Evolutionary conservation across 1,284 basidiomycete species (phyloP).

Genomic region (Erythrobasidium hasegawianum): DNA sequence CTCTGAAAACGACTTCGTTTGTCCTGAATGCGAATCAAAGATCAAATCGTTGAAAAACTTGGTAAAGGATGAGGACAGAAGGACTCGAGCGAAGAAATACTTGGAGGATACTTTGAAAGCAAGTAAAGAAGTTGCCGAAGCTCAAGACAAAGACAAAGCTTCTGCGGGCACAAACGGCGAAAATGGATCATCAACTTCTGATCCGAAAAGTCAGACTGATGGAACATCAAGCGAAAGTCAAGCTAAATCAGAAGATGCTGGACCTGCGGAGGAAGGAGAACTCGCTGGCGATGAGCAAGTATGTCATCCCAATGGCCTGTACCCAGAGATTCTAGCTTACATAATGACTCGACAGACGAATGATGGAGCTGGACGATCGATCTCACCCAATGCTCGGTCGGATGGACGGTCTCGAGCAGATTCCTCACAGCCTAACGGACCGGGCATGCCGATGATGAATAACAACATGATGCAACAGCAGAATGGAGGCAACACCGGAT

Average conservation of each 20-base stretch:
- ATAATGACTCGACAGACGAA: background rate
- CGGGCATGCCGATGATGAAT: conserved; percentile 56
- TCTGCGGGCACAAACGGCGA: background rate
- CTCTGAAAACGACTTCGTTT: conserved; percentile 86
- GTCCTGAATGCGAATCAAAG: conserved; percentile 80
- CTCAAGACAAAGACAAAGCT: conserved; percentile 42
- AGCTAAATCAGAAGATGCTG: conserved; percentile 6
- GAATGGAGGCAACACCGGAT: conserved; percentile 27
- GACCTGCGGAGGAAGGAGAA: conserved; percentile 32
- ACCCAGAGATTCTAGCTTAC: background rate
- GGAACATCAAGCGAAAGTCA: background rate
- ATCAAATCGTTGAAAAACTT: conserved; percentile 80
- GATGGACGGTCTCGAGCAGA: conserved; percentile 54
- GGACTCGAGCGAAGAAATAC: conserved; percentile 71
- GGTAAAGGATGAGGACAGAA: conserved; percentile 67
- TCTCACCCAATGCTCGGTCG: conserved; percentile 8
- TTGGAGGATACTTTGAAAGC: conserved; percentile 78
- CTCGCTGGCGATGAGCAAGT: conserved; percentile 35
- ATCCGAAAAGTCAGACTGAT: background rate
- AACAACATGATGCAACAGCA: conserved; percentile 23
- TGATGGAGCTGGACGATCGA: background rate
- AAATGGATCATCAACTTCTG: background rate
- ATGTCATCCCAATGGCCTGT: background rate
- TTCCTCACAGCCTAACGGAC: conserved; percentile 64
- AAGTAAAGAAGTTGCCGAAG: conserved; percentile 61